phyloP scores from a whole-genome alignment of 192 early-diverging fungal species.

The Phlyctochytrium bullatum region DNA sequence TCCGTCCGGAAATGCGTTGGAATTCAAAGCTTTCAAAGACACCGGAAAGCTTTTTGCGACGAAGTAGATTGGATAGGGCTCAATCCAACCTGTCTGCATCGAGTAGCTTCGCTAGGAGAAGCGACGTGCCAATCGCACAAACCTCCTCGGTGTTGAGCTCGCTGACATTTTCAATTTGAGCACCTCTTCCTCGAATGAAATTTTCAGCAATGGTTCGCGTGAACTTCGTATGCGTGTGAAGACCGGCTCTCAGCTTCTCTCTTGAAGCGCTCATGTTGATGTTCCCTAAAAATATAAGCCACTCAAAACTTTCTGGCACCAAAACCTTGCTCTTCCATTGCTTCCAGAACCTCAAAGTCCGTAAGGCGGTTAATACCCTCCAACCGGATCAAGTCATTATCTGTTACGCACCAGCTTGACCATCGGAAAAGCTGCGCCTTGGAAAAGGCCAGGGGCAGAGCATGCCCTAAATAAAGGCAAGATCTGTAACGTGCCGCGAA shows the following conservation, averaged over 20 bases:
- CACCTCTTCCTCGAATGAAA: too few relatives aligned
- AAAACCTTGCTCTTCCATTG: too few relatives aligned
- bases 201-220: too few relatives aligned
- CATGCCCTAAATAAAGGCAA: background rate
- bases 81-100: background rate
- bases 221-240: too few relatives aligned
- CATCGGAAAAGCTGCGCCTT: background rate
- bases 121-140: too few relatives aligned
- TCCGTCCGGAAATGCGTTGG: conserved; percentile 31
- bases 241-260: too few relatives aligned
- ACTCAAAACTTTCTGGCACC: too few relatives aligned
- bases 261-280: too few relatives aligned
- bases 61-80: conserved; percentile 12
- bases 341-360: conserved; percentile 1
- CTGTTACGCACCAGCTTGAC: background rate
- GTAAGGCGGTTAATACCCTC: background rate
- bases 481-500: background rate
- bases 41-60: conserved; percentile 35
- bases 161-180: too few relatives aligned
- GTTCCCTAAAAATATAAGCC: too few relatives aligned
- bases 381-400: background rate
- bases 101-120: too few relatives aligned
- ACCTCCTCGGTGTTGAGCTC: too few relatives aligned
- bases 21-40: conserved; percentile 40
- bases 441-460: background rate